Percentiles rank a stretch among this genome's conserved stretches.
Conservation (phyloP, 2,329 filamentous ascomycete species). For the Orbilia blumenaviensis region DNA sequence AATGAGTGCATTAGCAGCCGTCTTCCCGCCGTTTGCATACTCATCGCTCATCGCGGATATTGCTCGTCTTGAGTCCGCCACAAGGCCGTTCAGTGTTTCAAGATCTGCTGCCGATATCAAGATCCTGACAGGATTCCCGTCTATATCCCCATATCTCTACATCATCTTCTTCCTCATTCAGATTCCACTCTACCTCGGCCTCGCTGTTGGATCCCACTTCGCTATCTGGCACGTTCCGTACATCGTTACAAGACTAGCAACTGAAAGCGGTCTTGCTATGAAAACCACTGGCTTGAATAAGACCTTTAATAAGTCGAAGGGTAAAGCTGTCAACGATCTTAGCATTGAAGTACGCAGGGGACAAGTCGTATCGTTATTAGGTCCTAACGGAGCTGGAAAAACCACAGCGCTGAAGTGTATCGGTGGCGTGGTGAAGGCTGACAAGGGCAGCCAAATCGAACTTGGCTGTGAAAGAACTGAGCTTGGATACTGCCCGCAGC, state of each 20-base stretch:
- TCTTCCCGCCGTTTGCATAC: conserved; percentile 90
- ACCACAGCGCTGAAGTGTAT: conserved; percentile 89
- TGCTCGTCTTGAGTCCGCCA: conserved; percentile 76
- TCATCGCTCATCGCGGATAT: conserved; percentile 81
- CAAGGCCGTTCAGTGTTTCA: conserved; percentile 64
- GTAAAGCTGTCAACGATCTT: conserved; percentile 74
- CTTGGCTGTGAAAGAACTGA: conserved; percentile 50
- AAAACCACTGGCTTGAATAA: conserved; percentile 79
- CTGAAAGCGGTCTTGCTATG: conserved; percentile 67
- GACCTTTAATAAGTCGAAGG: conserved; percentile 67
- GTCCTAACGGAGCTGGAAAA: conserved; percentile 90
- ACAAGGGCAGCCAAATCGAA: conserved; percentile 74
- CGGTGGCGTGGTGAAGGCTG: conserved; percentile 80
- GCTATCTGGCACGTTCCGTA: conserved; percentile 68
- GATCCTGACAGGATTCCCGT: conserved; percentile 75
- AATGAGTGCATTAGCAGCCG: conserved; percentile 74
- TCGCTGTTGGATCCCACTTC: conserved; percentile 78
- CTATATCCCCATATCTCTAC: conserved; percentile 62
- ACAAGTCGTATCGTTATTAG: conserved; percentile 85
- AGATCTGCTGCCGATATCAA: conserved; percentile 73
- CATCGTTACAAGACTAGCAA: conserved; percentile 57
- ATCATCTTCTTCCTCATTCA: conserved; percentile 79
- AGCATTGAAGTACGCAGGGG: conserved; percentile 76
- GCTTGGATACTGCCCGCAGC: conserved; percentile 84
- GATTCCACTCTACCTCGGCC: conserved; percentile 77